Evolutionary conservation across 108 stramenopile species (phyloP).

Genomic region (Seminavis robusta): DNA sequence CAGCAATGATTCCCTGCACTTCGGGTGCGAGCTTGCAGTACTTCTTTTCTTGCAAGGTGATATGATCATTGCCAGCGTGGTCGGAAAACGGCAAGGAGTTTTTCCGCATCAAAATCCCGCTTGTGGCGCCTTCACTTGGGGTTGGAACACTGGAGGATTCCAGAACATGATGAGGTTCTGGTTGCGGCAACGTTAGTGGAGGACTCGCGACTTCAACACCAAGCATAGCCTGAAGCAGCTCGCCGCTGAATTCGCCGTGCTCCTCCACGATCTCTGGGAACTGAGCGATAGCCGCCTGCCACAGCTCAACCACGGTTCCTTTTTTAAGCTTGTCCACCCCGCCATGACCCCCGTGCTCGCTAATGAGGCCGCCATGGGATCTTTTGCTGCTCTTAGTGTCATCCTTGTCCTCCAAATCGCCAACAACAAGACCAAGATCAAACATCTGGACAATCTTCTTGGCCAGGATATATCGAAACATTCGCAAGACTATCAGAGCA

Average conservation of each 20-base stretch:
- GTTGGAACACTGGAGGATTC: too few relatives aligned
- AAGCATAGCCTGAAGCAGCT: constrained; percentile 83
- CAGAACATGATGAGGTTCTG: not conserved
- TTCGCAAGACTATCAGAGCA: constrained; percentile 52
- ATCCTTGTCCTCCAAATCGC: not conserved
- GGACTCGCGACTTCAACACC: constrained; percentile 36
- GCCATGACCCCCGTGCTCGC: constrained; percentile 10
- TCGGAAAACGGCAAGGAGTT: too few relatives aligned
- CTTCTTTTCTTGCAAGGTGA: not conserved
- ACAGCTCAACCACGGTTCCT: constrained; percentile 60
- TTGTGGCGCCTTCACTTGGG: constrained; percentile 1
- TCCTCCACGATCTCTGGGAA: constrained; percentile 70
- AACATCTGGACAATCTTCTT: constrained; percentile 12
- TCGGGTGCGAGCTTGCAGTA: constrained; percentile 19
- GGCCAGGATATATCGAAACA: constrained; percentile 56
- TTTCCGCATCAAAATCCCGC: not conserved
- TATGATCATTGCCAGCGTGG: not conserved
- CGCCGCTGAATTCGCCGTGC: constrained; percentile 72
- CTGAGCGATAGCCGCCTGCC: constrained; percentile 61
- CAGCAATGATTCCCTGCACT: constrained; percentile 33
- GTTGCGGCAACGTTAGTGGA: not conserved
- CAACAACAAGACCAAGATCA: not conserved
- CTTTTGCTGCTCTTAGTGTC: not conserved
- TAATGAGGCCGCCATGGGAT: not conserved
- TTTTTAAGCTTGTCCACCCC: constrained; percentile 14